A percentile compares a stretch with the other conserved stretches of the same genome.
Conservation (phyloP, 495 filamentous ascomycete genomes). For the Jackrogersella minutella region DNA sequence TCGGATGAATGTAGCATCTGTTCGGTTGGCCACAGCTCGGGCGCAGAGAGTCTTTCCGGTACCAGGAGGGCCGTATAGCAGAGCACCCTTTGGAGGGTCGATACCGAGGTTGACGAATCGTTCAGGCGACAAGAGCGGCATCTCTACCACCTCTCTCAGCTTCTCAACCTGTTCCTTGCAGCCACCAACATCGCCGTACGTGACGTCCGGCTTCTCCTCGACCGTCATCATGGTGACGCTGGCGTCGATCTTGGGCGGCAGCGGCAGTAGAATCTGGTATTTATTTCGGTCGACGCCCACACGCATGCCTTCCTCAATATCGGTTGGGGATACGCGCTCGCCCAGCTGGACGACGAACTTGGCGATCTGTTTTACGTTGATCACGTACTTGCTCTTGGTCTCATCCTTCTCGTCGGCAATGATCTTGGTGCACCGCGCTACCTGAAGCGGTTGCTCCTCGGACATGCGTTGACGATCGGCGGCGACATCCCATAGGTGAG, state of each 20-base stretch:
- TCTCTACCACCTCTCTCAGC: conserved; percentile 96
- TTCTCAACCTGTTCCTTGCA: conserved; percentile 99
- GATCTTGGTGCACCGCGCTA: conserved; percentile 98
- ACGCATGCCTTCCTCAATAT: conserved; percentile 99
- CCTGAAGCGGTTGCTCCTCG: conserved; percentile 97
- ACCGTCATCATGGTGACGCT: conserved; percentile 99
- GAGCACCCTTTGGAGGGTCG: conserved; percentile 95
- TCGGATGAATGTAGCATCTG: conserved; percentile 97
- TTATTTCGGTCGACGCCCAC: conserved; percentile 98
- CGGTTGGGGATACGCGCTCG: conserved; percentile 94
- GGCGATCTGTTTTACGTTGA: conserved; percentile 99
- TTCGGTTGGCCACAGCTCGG: conserved; percentile 94
- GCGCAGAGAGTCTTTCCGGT: conserved; percentile 99
- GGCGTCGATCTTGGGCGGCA: conserved; percentile 99
- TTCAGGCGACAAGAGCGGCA: conserved; percentile 95
- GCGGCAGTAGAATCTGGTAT: conserved; percentile 95
- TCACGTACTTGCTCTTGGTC: conserved; percentile 99
- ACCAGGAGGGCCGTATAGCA: conserved; percentile 95
- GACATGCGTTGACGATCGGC: conserved; percentile 97
- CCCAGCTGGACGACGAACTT: conserved; percentile 99
- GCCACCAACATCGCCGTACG: conserved; percentile 97
- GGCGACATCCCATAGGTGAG: conserved; percentile 98
- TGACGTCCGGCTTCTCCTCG: conserved; percentile 99
- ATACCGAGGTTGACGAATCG: conserved; percentile 97
- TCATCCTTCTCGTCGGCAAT: conserved; percentile 96